Percentiles rank a stretch among this genome's conserved stretches.
Conservation (phyloP, 1,139 yeast genomes). For the Diutina catenulata region DNA sequence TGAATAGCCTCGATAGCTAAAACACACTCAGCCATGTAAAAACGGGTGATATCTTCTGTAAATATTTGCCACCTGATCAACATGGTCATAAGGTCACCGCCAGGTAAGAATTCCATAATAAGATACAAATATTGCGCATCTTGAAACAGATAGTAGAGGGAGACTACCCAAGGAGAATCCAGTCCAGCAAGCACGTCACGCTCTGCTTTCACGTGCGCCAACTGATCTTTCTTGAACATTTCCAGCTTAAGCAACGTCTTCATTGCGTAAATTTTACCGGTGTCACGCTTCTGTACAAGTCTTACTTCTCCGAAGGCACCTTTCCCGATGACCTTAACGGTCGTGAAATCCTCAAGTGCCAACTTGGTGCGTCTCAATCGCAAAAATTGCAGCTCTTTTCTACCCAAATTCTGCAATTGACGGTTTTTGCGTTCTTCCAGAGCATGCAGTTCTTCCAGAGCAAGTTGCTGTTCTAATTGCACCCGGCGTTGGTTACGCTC, state of each 20-base stretch:
- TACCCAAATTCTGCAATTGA: constrained; percentile 59
- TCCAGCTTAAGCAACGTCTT: constrained; percentile 67
- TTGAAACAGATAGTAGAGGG: constrained; percentile 70
- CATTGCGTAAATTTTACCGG: constrained; percentile 81
- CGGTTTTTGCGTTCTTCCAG: constrained; percentile 68
- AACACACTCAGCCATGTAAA: constrained; percentile 82
- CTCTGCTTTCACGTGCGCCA: constrained; percentile 79
- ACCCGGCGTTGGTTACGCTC: constrained; percentile 72
- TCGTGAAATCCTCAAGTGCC: constrained; percentile 61
- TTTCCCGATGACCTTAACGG: constrained; percentile 76
- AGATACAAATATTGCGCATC: constrained; percentile 64
- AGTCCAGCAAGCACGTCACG: constrained; percentile 79
- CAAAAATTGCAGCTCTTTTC: constrained; percentile 67
- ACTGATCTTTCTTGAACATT: constrained; percentile 75
- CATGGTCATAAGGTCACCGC: constrained; percentile 85
- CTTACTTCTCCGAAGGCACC: constrained; percentile 85
- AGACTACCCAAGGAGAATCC: constrained; percentile 83
- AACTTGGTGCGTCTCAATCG: constrained; percentile 66
- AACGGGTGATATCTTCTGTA: constrained; percentile 74
- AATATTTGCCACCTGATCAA: constrained; percentile 77
- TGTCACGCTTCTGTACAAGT: constrained; percentile 69
- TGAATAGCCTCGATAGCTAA: constrained; percentile 77
- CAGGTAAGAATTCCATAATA: constrained; percentile 78
- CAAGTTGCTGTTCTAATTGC: constrained; percentile 55
- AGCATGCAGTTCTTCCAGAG: constrained; percentile 46